Evolutionary conservation across 805 yeast genomes (phyloP), one percentile per base, ranked within the genome.

Genomic region (Kurtzmaniella fragi): DNA sequence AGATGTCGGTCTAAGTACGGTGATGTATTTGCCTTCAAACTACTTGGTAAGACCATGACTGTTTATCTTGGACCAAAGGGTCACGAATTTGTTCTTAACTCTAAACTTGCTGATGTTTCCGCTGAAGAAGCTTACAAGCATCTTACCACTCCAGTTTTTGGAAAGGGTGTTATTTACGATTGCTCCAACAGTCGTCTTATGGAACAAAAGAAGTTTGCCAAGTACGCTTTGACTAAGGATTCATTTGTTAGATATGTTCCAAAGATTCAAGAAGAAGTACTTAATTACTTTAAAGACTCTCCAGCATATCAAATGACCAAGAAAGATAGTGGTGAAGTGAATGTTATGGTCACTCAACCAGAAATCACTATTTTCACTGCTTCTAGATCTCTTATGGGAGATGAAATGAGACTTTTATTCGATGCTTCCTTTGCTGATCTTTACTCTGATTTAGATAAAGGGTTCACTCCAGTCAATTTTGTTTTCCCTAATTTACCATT

Each of bases 71-170:
- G 98, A 36, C 97, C 98, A 52, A 86, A 86, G 65, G 99, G 99
- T 49, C 96, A 93, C 63, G 99, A 93, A 61, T 90, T 93, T 59
- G 88, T 91, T 34, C 79, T 93, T 51, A 93, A 93, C 63, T 87
- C 96, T 32, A 90, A 86, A 64, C 72, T 84, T 39, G 77, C 81
- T 25, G 95, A 88, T 52, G 98, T 90, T 17, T 82, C 89, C 35
- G 99, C 99, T 35, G 98, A 93, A 61, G 97, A 85, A 35, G 98
- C 97, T 30, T 93, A 93, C 69, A 75, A 82, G 45, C 96, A 90
- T 59, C 75, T 93, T 64, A 93, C 99, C n/a, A 91, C 98, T n/a
- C 99, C 99, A 11, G 96, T 89, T 12, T 93, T 93, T 52, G 99
- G 99, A 53, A 80, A 89, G 56, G 99, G 98, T 54, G 99, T 93